These are phyloP conservation scores for Paramecium caudatum DNA, from an alignment of 73 alveolate genomes.

Conservation along the genomic window DNA sequence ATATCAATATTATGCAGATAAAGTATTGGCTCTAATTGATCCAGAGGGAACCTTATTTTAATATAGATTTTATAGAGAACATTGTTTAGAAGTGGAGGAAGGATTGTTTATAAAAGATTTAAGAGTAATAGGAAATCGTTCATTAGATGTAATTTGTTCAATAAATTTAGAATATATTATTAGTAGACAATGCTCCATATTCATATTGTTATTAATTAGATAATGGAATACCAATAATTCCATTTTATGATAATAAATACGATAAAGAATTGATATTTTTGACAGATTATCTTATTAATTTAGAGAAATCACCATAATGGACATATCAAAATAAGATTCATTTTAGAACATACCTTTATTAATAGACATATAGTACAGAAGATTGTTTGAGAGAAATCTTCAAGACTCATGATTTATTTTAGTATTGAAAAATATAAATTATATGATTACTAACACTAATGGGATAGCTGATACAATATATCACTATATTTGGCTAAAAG, in stretches of 20 bases:
- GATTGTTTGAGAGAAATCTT: constrained; percentile 13
- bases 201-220: constrained; percentile 77
- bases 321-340: background rate
- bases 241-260: constrained; percentile 80
- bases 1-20: constrained; percentile 93
- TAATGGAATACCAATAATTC: constrained; percentile 85
- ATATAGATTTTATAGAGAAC: constrained; percentile 71
- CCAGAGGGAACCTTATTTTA: constrained; percentile 20
- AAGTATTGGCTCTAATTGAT: constrained; percentile 77
- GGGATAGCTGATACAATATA: constrained; percentile 62
- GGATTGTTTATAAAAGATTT: constrained; percentile 80
- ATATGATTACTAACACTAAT: constrained; percentile 74
- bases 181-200: constrained; percentile 84
- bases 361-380: background rate
- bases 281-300: constrained; percentile 7
- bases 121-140: constrained; percentile 73
- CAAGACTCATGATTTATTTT: constrained; percentile 64
- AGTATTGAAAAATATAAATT: constrained; percentile 14
- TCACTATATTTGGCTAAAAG: constrained; percentile 73
- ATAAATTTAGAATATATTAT: constrained; percentile 79
- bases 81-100: constrained; percentile 78
- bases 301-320: background rate
- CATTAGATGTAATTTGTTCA: background rate
- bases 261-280: constrained; percentile 80
- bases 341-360: background rate